These are phyloP conservation scores for Brassica incana DNA, from an alignment of 345 rosid species.

Conservation along the genomic window DNA sequence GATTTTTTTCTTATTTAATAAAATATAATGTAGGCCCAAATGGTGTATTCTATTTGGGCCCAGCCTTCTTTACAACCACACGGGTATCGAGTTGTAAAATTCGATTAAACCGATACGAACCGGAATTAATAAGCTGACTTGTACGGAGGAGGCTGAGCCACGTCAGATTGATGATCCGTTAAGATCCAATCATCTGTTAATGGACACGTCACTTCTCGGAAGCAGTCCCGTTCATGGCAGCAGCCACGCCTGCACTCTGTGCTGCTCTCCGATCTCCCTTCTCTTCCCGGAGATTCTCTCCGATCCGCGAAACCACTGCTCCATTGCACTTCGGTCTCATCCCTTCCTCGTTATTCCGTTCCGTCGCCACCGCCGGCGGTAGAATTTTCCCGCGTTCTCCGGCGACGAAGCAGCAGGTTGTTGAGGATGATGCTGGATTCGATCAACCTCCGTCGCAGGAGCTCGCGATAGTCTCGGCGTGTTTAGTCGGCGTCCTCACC, in stretches of 20 bases:
- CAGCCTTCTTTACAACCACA: conserved; percentile 8
- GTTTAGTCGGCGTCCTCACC: conserved; percentile 73
- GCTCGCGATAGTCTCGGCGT: conserved; percentile 52
- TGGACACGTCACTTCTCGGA: conserved; percentile 31
- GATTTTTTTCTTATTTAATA: background rate
- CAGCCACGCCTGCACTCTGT: conserved; percentile 31
- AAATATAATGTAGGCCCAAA: conserved; percentile 18
- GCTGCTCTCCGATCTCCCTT: conserved; percentile 27
- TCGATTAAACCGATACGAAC: background rate
- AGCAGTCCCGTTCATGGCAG: conserved; percentile 38
- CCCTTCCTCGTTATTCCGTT: background rate
- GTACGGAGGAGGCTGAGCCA: conserved; percentile 14
- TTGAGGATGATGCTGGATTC: background rate
- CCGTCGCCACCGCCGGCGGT: background rate
- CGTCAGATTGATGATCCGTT: conserved; percentile 28
- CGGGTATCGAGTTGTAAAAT: background rate
- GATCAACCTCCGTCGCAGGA: conserved; percentile 32
- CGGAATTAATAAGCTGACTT: background rate
- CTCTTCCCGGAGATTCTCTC: conserved; percentile 24
- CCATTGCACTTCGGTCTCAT: background rate
- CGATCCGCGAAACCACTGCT: background rate
- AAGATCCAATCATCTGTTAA: conserved; percentile 24
- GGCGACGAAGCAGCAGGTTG: conserved; percentile 28
- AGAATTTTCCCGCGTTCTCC: background rate
- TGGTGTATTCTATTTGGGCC: background rate